Percentiles rank a stretch among this genome's conserved stretches.
phyloP scores from a whole-genome alignment of 2,329 filamentous ascomycete genomes.

The Penicillium sp. region DNA sequence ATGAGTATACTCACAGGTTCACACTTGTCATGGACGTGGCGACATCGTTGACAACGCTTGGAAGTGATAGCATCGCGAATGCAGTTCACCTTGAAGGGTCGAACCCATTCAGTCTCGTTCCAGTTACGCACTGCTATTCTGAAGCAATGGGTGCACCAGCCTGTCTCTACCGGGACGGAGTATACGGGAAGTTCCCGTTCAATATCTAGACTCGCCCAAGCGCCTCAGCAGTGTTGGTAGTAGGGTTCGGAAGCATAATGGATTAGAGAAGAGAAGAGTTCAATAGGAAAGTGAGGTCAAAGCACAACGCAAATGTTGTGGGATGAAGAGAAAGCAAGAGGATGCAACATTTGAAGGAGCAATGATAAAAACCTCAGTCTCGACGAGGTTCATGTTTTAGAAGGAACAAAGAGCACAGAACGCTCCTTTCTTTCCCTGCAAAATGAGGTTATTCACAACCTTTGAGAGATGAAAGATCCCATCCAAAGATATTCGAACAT shows the following conservation, averaged over 20 bases:
- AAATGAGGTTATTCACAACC: neutral
- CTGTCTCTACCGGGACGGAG: neutral
- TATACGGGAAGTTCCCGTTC: no score
- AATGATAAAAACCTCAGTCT: neutral
- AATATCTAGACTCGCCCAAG: no score
- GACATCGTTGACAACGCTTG: neutral
- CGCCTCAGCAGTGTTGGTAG: no score
- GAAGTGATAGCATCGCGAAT: neutral
- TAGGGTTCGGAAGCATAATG: no score
- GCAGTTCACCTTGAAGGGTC: neutral
- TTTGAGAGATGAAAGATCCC: neutral
- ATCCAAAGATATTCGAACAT: neutral
- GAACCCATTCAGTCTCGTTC: neutral
- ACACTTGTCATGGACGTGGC: neutral
- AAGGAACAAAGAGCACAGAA: neutral
- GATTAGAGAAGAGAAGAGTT: no score
- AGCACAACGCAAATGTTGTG: neutral
- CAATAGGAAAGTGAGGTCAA: neutral
- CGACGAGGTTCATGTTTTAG: neutral
- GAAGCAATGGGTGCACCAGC: neutral
- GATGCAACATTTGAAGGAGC: no score
- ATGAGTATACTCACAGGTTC: neutral
- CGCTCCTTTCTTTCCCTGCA: neutral
- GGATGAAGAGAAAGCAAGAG: neutral
- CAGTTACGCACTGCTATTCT: neutral